Evolutionary conservation across 768 basidiomycete species (phyloP).

Genomic region (Lactifluus pinguis): DNA sequence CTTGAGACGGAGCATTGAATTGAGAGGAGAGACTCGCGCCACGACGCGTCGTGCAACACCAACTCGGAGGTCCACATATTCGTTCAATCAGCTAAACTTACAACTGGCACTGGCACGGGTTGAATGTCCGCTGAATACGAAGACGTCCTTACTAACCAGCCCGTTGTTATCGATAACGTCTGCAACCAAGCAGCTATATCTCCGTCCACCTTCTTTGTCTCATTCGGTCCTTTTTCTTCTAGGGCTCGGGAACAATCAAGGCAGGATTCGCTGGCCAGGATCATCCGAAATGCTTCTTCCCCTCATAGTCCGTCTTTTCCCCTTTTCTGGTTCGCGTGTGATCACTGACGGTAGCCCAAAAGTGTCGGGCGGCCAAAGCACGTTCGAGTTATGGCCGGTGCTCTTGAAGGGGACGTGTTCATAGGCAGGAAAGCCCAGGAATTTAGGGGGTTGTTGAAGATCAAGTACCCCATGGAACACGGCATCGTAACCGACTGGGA

Average conservation of each 20-base stretch:
- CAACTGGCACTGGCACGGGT: background rate
- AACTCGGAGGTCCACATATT: too few species aligned
- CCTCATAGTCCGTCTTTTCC: constrained; percentile 78
- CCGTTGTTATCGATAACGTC: constrained; percentile 98
- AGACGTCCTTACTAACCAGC: constrained; percentile 95
- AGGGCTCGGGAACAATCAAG: constrained; percentile 98
- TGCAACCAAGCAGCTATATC: constrained; percentile 24
- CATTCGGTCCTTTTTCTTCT: constrained; percentile 22
- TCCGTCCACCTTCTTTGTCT: constrained; percentile 17
- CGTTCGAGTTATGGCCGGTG: constrained; percentile 95
- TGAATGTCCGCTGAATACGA: constrained; percentile 81
- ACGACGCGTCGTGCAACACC: background rate
- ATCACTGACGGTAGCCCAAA: background rate
- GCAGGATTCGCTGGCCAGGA: constrained; percentile 99
- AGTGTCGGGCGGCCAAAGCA: constrained; percentile 98
- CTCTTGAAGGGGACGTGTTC: constrained; percentile 92
- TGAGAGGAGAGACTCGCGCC: too few species aligned
- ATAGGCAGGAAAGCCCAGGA: constrained; percentile 95
- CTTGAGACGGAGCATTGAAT: background rate
- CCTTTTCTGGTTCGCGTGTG: constrained; percentile 1
- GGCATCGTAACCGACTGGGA: constrained; percentile 99
- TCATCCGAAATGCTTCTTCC: constrained; percentile 99
- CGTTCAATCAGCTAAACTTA: too few species aligned
- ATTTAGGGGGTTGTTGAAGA: constrained; percentile 89
- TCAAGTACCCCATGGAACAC: constrained; percentile 99